phyloP scores from a whole-genome alignment of 2,329 filamentous ascomycete genomes.

The Dryadomyces sulphureus region DNA sequence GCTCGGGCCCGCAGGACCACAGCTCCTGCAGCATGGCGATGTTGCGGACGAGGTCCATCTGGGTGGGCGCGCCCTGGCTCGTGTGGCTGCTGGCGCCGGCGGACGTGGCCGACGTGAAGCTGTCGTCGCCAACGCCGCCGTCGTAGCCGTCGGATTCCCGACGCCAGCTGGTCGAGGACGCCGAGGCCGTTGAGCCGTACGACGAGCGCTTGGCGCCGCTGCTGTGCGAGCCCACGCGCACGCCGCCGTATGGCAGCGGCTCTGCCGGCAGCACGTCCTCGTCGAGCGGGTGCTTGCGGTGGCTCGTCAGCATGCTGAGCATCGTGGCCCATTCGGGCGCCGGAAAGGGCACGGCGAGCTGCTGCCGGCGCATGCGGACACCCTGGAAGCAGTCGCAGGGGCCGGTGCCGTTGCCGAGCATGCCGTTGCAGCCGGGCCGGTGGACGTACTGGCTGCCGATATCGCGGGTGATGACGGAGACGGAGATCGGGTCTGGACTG shows the following conservation, averaged over 20 bases:
- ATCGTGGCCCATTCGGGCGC: slow-evolving; percentile 44
- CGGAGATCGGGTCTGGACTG: slow-evolving; percentile 11
- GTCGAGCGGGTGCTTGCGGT: slow-evolving; percentile 24
- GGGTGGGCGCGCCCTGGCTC: slow-evolving; percentile 19
- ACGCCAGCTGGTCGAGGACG: not conserved
- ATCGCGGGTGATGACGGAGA: slow-evolving; percentile 31
- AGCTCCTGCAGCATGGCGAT: slow-evolving; percentile 56
- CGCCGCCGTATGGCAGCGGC: slow-evolving; percentile 2
- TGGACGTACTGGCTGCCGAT: slow-evolving; percentile 34
- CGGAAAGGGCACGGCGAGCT: slow-evolving; percentile 42
- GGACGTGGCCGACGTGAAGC: slow-evolving; percentile 12
- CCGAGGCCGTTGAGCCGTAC: slow-evolving; percentile 6
- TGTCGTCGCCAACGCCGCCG: slow-evolving; percentile 13
- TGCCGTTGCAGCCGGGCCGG: slow-evolving; percentile 30
- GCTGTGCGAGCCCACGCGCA: not conserved
- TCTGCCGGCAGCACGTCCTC: not conserved
- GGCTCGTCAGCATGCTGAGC: slow-evolving; percentile 39
- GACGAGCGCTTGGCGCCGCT: slow-evolving; percentile 9
- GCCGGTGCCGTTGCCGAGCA: slow-evolving; percentile 8
- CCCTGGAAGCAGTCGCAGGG: slow-evolving; percentile 35
- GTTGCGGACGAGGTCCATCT: slow-evolving; percentile 42
- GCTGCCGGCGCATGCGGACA: slow-evolving; percentile 24
- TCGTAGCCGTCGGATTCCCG: slow-evolving; percentile 3
- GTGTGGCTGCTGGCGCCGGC: slow-evolving; percentile 12
- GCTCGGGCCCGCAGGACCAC: slow-evolving; percentile 36